A percentile compares a stretch with the other conserved stretches of the same genome.
These are phyloP conservation scores for Trichoderma citrinoviride DNA, from an alignment of 2,329 filamentous ascomycete genomes.

Conservation along the genomic window DNA sequence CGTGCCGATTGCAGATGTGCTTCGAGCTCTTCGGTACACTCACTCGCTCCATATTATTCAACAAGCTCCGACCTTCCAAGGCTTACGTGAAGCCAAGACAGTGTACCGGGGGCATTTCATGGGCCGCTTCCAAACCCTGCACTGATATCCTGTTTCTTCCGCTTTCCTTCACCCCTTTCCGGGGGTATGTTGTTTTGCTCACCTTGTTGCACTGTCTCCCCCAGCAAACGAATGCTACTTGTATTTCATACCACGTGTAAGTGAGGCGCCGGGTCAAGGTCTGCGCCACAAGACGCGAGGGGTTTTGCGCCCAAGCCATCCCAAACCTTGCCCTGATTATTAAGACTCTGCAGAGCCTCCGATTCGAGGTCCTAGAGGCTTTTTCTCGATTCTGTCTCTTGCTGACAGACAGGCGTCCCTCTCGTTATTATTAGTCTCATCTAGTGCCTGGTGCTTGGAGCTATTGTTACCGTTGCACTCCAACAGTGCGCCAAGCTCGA, in stretches of 20 bases:
- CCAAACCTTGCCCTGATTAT: conserved; percentile 18
- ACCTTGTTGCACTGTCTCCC: not conserved
- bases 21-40: not conserved
- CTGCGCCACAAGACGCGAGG: conserved; percentile 16
- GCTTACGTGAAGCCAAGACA: not conserved
- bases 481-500: not conserved
- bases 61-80: not conserved
- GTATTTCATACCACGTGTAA: not conserved
- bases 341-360: not conserved
- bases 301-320: not conserved
- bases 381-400: not conserved
- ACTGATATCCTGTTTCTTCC: not conserved
- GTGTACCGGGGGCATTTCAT: not conserved
- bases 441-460: not conserved
- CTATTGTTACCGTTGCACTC: not conserved
- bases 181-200: conserved; percentile 1
- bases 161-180: not conserved
- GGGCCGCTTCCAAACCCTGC: not conserved
- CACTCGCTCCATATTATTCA: not conserved
- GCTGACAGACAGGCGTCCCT: conserved; percentile 10
- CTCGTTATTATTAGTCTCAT: not conserved
- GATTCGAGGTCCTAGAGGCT: not conserved
- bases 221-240: not conserved
- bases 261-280: not conserved
- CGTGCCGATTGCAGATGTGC: not conserved